phyloP scores from a whole-genome alignment of 495 filamentous ascomycete genomes.

The Aspergillus egyptiacus region DNA sequence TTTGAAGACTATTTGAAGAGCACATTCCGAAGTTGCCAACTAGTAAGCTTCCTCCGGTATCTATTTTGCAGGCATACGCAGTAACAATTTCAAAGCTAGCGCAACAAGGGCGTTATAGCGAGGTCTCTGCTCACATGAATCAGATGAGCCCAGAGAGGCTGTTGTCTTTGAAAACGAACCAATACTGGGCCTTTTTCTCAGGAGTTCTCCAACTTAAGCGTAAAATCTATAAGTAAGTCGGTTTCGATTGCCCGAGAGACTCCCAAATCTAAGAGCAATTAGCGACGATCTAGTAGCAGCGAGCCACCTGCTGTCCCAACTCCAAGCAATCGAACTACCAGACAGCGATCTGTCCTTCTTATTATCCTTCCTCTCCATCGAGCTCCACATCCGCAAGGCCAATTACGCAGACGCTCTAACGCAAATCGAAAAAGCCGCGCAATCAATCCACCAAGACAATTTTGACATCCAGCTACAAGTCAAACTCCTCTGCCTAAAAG shows the following conservation, averaged over 20 bases:
- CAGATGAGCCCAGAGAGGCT: slow-evolving; percentile 58
- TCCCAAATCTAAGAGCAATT: slow-evolving; percentile 17
- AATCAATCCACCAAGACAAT: slow-evolving; percentile 58
- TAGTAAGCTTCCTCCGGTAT: slow-evolving; percentile 33
- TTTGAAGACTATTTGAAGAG: slow-evolving; percentile 74
- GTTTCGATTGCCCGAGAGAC: background rate
- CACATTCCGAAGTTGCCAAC: slow-evolving; percentile 51
- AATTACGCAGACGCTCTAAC: slow-evolving; percentile 58
- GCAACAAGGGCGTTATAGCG: slow-evolving; percentile 64
- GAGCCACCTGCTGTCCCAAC: slow-evolving; percentile 56
- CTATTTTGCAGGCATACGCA: slow-evolving; percentile 7
- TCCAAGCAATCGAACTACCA: slow-evolving; percentile 47
- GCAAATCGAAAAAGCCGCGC: slow-evolving; percentile 61
- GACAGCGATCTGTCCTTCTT: slow-evolving; percentile 69
- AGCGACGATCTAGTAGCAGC: slow-evolving; percentile 64
- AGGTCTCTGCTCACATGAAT: slow-evolving; percentile 62
- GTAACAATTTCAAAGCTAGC: slow-evolving; percentile 36
- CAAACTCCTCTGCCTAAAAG: slow-evolving; percentile 70
- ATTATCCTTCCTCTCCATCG: slow-evolving; percentile 63
- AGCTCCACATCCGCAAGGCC: slow-evolving; percentile 59
- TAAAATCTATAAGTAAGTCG: slow-evolving; percentile 57
- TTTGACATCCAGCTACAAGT: slow-evolving; percentile 72
- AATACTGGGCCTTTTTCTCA: slow-evolving; percentile 71
- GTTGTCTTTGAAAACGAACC: slow-evolving; percentile 70
- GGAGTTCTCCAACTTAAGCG: slow-evolving; percentile 65